Evolutionary conservation across 2,329 filamentous ascomycete genomes (phyloP).

Genomic region (Sodiomyces alkalinus): DNA sequence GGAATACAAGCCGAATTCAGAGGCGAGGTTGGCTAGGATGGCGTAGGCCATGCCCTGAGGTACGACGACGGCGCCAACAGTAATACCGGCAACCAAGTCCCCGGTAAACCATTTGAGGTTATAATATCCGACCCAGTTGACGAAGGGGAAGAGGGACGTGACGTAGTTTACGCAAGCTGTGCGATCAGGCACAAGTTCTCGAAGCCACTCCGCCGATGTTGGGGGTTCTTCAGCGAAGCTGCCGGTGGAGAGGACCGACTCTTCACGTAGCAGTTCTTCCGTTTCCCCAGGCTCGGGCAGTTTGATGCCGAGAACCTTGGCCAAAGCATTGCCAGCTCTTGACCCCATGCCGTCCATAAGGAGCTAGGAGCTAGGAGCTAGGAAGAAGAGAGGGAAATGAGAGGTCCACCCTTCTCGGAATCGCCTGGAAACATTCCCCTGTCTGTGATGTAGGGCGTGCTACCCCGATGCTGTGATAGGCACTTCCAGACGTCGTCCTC

Average conservation of each 20-base stretch:
- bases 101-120: conserved; percentile 80
- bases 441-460: no score
- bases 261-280: conserved; percentile 57
- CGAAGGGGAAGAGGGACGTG: conserved; percentile 68
- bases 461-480: no score
- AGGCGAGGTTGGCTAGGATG: conserved; percentile 60
- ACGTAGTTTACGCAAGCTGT: conserved; percentile 44
- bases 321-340: conserved; percentile 56
- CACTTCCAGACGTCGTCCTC: no score
- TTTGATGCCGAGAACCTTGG: conserved; percentile 72
- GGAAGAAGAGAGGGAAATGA: no score
- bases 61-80: conserved; percentile 58
- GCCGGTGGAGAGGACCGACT: conserved; percentile 64
- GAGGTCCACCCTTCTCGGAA: no score
- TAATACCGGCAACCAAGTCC: conserved; percentile 65
- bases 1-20: conserved; percentile 80
- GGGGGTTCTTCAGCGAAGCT: conserved; percentile 76
- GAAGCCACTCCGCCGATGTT: conserved; percentile 56
- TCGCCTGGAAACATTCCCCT: no score
- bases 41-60: conserved; percentile 96
- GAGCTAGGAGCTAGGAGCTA: no score
- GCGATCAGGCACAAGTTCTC: conserved; percentile 43
- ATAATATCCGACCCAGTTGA: conserved; percentile 78
- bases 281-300: conserved; percentile 44
- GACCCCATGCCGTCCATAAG: conserved; percentile 26